phyloP scores from a whole-genome alignment of 1,139 yeast genomes.

The Yamadazyma aaseri region DNA sequence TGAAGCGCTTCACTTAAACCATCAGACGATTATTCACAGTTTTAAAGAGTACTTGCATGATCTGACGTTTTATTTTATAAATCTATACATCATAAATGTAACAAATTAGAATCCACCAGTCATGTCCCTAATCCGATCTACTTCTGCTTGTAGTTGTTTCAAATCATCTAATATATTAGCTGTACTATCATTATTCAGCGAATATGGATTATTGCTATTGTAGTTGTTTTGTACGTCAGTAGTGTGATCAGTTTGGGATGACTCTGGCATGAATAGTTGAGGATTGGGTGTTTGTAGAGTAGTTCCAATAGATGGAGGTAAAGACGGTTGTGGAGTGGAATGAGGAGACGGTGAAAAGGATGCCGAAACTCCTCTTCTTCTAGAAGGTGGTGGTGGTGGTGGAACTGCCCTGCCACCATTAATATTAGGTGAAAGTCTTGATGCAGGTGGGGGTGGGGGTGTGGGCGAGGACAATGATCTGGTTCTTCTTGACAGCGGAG shows the following conservation, averaged over 20 bases:
- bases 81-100: neutral
- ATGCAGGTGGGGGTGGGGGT: conserved; percentile 35
- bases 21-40: no score
- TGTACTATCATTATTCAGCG: conserved; percentile 42
- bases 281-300: conserved; percentile 10
- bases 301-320: conserved; percentile 31
- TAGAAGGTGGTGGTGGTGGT: conserved; percentile 46
- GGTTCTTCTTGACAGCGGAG: conserved; percentile 33
- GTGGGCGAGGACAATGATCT: conserved; percentile 47
- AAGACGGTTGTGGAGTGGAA: conserved; percentile 5
- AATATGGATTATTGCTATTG: conserved; percentile 18
- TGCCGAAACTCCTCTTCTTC: conserved; percentile 28
- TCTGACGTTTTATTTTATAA: no score
- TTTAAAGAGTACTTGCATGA: no score
- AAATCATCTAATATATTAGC: conserved; percentile 58
- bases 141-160: conserved; percentile 63
- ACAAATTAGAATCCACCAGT: conserved; percentile 45
- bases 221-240: conserved; percentile 8
- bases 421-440: conserved; percentile 21
- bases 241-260: conserved; percentile 9
- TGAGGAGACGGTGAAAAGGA: conserved; percentile 24
- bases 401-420: conserved; percentile 5
- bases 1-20: no score
- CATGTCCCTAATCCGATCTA: conserved; percentile 51
- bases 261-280: conserved; percentile 2